Percentiles rank a stretch among this genome's conserved stretches.
Conservation (phyloP, 768 basidiomycete species). For the Tylopilus plumbeoviolaceoides region DNA sequence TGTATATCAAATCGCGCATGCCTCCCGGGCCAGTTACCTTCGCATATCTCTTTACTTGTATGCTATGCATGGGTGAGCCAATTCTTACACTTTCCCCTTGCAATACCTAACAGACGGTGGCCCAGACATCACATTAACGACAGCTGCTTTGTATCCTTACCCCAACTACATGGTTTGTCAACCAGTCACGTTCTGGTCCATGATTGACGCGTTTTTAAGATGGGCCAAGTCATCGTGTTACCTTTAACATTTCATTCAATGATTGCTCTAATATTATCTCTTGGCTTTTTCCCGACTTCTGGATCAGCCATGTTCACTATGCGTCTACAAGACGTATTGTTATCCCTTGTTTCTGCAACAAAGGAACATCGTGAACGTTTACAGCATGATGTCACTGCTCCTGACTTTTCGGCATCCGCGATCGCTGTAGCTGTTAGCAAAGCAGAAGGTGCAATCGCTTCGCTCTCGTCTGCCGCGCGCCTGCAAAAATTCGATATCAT, state of each 20-base stretch:
- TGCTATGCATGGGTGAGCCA: slow-evolving; percentile 53
- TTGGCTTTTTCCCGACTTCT: slow-evolving; percentile 60
- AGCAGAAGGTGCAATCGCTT: slow-evolving; percentile 48
- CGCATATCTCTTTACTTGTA: slow-evolving; percentile 54
- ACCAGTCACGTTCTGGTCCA: background rate
- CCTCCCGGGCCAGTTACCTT: slow-evolving; percentile 64
- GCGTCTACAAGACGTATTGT: slow-evolving; percentile 45
- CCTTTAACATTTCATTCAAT: slow-evolving; percentile 59
- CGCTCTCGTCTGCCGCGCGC: slow-evolving; percentile 47
- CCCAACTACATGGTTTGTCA: slow-evolving; percentile 52
- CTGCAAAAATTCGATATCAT: slow-evolving; percentile 58
- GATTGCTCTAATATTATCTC: slow-evolving; percentile 47
- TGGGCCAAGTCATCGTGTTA: slow-evolving; percentile 50
- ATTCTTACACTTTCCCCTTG: background rate
- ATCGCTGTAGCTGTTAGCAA: slow-evolving; percentile 32
- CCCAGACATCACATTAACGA: slow-evolving; percentile 57
- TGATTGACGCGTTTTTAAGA: slow-evolving; percentile 25
- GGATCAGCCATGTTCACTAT: slow-evolving; percentile 57
- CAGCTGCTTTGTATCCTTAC: slow-evolving; percentile 58
- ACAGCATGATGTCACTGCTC: slow-evolving; percentile 35
- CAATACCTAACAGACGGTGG: background rate
- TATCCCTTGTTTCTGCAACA: slow-evolving; percentile 45
- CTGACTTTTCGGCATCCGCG: slow-evolving; percentile 30
- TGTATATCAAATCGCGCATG: slow-evolving; percentile 55
- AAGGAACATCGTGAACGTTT: slow-evolving; percentile 46